These are phyloP conservation scores for Exobasidium cylindrosporum DNA, from an alignment of 1,284 basidiomycete species.

Conservation along the genomic window DNA sequence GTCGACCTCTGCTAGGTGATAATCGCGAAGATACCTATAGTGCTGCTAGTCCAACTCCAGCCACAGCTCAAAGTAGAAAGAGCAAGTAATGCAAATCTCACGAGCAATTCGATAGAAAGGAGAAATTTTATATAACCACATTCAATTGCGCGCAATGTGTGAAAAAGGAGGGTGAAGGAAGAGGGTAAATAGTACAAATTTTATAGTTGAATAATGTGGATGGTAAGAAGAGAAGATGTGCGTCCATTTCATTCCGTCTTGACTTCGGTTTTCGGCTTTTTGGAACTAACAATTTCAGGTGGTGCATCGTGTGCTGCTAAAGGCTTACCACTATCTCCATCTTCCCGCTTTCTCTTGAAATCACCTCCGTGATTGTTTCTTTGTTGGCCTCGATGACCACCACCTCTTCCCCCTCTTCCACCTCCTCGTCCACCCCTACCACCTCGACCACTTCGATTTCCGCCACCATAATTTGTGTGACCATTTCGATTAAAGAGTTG, in stretches of 20 bases:
- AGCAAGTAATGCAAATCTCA: too few species aligned
- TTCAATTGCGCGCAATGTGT: neutral
- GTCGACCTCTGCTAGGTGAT: conserved; percentile 32
- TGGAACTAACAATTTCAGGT: conserved; percentile 17
- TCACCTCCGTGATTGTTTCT: conserved; percentile 17
- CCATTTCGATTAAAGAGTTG: conserved; percentile 61
- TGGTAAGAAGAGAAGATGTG: neutral
- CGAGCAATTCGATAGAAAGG: too few species aligned
- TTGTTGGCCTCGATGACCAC: conserved; percentile 32
- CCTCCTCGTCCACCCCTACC: conserved; percentile 55
- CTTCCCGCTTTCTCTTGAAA: conserved; percentile 33
- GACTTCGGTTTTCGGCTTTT: conserved; percentile 29
- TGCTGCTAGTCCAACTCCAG: conserved; percentile 42
- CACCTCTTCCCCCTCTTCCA: conserved; percentile 47
- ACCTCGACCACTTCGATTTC: conserved; percentile 48
- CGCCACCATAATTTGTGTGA: conserved; percentile 64
- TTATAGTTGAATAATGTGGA: neutral
- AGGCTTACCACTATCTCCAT: neutral
- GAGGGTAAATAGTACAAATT: conserved; percentile 5
- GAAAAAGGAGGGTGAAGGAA: conserved; percentile 2
- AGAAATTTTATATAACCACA: neutral
- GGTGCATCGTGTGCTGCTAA: conserved; percentile 11
- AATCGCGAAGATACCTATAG: conserved; percentile 40
- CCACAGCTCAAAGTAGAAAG: neutral
- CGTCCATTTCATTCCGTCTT: conserved; percentile 30